Base-by-base conservation (phyloP, 768 basidiomycete species). In the Boletus sensibilis region DNA sequence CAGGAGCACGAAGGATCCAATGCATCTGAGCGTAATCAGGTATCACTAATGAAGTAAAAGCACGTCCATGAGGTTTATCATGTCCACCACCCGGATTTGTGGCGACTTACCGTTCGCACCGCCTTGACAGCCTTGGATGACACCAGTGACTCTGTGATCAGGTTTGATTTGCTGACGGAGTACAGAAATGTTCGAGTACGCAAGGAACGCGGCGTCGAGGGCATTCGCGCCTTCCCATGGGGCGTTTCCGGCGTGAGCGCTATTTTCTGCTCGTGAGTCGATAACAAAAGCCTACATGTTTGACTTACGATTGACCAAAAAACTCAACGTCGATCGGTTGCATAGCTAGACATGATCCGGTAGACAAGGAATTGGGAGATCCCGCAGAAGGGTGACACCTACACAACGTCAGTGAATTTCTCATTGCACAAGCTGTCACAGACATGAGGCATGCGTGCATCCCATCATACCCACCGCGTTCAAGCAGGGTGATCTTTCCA, bases 181-280 rank as follows among this genome's bases (percentile, higher is more conserved):
- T 23, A 85, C 84, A 4, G 92, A 87, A 40, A 96, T 79, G 45
- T 82, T 79, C 9, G 86, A 84, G 69, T 95, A 94, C 0, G 92
- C 88, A 10, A 92, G 73, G 68, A 94, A 88, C 1, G 92, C 92
- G 0, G 94, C 94, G 65, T 95, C 94, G 42, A 92, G 80, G 13
- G 92, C 91, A 65, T 94, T 94, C 40, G 80, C 81, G 23, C 88
- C 92, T 70, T 94, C 90, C 85, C 92, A 94, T 4, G 92, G 92
- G 12, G 88, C 82, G 34, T 79, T 81, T n/a, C 85, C 86, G 16
- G 90, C 90, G 63, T 92, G 90, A 6, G 90, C 88, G 43, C 87
- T 91, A 60, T 29, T 55, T 35, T 49, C 16, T 59, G 53, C 49
- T 38, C 33, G 57, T 57, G 31, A 59, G 42, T 57, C 8, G 25